Conservation (phyloP, 169 alveolate species). For the Sarcocystis neurona region DNA sequence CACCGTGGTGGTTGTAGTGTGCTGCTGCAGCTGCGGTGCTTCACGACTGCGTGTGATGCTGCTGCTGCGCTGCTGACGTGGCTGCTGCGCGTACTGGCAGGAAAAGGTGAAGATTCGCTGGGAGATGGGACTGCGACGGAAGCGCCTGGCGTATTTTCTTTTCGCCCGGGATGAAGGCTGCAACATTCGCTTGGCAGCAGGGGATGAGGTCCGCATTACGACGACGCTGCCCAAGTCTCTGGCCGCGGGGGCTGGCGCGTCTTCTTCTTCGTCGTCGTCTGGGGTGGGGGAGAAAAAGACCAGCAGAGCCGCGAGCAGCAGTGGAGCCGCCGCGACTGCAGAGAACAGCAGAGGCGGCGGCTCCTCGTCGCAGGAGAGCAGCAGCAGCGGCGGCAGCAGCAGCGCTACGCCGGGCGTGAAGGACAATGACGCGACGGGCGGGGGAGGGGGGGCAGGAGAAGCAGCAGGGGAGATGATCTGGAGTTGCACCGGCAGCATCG, state of each 20-base stretch:
- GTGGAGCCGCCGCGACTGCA: too few species aligned
- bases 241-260: not conserved
- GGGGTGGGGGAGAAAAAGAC: not conserved
- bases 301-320: not conserved
- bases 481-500: constrained; percentile 17
- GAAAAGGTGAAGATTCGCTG: not conserved
- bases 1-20: too few species aligned
- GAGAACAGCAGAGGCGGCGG: not conserved
- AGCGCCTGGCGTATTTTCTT: not conserved
- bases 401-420: too few species aligned
- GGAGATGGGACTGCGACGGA: not conserved
- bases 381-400: not conserved
- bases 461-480: not conserved
- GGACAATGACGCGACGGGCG: not conserved
- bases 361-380: not conserved
- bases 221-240: not conserved
- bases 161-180: constrained; percentile 17
- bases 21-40: too few species aligned
- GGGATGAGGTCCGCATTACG: not conserved
- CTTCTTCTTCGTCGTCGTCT: not conserved
- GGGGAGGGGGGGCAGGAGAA: not conserved
- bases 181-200: constrained; percentile 18
- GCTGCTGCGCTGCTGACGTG: too few species aligned
- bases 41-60: too few species aligned
- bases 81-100: too few species aligned